Percentiles rank a stretch among this genome's conserved stretches.
Evolutionary conservation across 805 yeast genomes (phyloP).

Genomic region (Kluyveromyces wickerhamii): DNA sequence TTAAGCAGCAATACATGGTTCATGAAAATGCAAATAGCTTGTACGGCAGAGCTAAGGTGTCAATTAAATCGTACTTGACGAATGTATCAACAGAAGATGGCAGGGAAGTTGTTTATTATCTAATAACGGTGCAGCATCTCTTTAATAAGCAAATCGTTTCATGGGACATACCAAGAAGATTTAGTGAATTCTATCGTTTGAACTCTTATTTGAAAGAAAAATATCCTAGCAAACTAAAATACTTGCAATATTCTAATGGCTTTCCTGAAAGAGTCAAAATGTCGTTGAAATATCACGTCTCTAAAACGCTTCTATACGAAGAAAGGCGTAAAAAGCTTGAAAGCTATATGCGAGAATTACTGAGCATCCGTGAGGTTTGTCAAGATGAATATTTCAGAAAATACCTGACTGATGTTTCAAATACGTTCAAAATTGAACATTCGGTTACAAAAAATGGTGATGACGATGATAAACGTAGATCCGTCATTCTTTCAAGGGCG

Average conservation of each 20-base stretch:
- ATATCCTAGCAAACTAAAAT: conserved; percentile 41
- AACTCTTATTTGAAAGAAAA: conserved; percentile 52
- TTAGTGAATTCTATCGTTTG: conserved; percentile 70
- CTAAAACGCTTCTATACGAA: conserved; percentile 50
- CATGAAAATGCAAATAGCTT: conserved; percentile 77
- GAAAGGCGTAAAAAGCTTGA: conserved; percentile 56
- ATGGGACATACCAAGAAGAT: conserved; percentile 89
- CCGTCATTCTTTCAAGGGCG: background rate
- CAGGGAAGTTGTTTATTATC: conserved; percentile 57
- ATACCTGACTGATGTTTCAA: conserved; percentile 46
- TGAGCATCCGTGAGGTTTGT: conserved; percentile 63
- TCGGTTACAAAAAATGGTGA: conserved; percentile 13
- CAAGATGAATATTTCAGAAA: conserved; percentile 62
- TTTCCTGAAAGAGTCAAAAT: conserved; percentile 45
- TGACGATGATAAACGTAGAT: conserved; percentile 6
- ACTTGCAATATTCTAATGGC: conserved; percentile 38
- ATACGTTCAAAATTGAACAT: conserved; percentile 5
- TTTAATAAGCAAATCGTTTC: conserved; percentile 51
- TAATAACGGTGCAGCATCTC: conserved; percentile 64
- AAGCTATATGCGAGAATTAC: conserved; percentile 47
- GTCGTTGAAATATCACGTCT: conserved; percentile 58
- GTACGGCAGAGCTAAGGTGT: conserved; percentile 53
- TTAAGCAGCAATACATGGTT: conserved; percentile 71
- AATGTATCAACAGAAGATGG: conserved; percentile 47
- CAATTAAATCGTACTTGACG: conserved; percentile 42